phyloP scores from a whole-genome alignment of 805 yeast genomes.

The Kurtzmaniella cleridarum region DNA sequence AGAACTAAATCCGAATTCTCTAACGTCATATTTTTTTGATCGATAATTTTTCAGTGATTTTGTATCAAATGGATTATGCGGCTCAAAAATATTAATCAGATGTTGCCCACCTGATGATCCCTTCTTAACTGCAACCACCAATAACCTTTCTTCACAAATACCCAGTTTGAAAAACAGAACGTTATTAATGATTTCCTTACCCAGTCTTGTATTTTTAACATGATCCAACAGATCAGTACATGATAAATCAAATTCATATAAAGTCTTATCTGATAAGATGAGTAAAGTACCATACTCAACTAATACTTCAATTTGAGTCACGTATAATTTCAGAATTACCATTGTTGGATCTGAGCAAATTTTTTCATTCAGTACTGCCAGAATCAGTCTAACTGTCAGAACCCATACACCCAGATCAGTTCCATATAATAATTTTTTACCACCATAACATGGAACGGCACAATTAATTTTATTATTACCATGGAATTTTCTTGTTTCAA shows the following conservation, averaged over 20 bases:
- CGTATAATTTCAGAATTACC: conserved; percentile 68
- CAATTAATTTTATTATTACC: conserved; percentile 77
- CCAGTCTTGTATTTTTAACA: conserved; percentile 51
- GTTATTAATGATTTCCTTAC: conserved; percentile 79
- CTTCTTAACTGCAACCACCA: conserved; percentile 84
- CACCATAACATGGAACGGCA: conserved; percentile 92
- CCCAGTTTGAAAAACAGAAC: conserved; percentile 90
- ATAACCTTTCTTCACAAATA: conserved; percentile 80
- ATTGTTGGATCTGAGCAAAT: conserved; percentile 68
- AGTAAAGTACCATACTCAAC: conserved; percentile 85
- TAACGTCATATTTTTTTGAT: conserved; percentile 53
- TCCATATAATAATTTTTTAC: conserved; percentile 83
- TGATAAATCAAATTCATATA: conserved; percentile 68
- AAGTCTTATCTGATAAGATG: conserved; percentile 73
- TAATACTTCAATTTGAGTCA: conserved; percentile 84
- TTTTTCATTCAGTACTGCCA: conserved; percentile 42
- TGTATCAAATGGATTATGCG: conserved; percentile 62
- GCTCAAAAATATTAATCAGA: conserved; percentile 81
- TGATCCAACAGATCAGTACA: conserved; percentile 45
- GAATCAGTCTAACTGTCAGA: conserved; percentile 59
- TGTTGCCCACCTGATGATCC: conserved; percentile 53
- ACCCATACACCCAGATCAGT: conserved; percentile 89
- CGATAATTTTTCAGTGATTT: conserved; percentile 58
- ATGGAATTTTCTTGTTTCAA: conserved; percentile 72
- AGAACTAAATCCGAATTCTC: conserved; percentile 75